Percentiles rank a stretch among this genome's conserved stretches.
Conservation (phyloP, 495 filamentous ascomycete species). For the Xanthoparmelia taractica region DNA sequence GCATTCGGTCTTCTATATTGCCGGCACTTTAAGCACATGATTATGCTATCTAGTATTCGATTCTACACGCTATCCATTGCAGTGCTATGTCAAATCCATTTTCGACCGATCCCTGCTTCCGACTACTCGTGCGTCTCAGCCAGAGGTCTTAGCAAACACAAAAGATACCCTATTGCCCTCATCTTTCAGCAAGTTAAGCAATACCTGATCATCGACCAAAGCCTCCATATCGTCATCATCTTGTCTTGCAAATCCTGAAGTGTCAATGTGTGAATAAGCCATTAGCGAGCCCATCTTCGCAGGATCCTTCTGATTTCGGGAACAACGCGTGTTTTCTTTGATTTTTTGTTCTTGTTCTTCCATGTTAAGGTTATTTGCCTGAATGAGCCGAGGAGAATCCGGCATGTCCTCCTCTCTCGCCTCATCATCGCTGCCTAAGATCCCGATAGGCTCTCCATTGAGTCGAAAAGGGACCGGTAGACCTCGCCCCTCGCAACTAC, state of each 20-base stretch:
- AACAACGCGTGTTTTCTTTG: slow-evolving; percentile 14
- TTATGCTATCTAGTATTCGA: not conserved
- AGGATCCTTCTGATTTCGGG: slow-evolving; percentile 28
- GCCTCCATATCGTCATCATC: slow-evolving; percentile 35
- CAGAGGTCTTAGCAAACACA: slow-evolving; percentile 56
- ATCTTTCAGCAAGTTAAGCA: slow-evolving; percentile 53
- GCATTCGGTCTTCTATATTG: not conserved
- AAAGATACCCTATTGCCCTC: slow-evolving; percentile 53
- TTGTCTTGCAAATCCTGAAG: slow-evolving; percentile 29
- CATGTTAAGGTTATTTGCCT: slow-evolving; percentile 55
- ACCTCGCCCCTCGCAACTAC: slow-evolving; percentile 56
- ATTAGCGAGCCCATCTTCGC: slow-evolving; percentile 54
- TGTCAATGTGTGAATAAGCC: slow-evolving; percentile 60
- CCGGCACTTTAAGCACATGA: not conserved
- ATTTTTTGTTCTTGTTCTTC: slow-evolving; percentile 51
- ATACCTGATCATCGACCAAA: slow-evolving; percentile 53
- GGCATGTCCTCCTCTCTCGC: slow-evolving; percentile 35
- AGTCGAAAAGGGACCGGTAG: slow-evolving; percentile 24
- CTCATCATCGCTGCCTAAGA: slow-evolving; percentile 31
- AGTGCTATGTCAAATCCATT: not conserved
- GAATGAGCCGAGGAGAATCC: slow-evolving; percentile 39
- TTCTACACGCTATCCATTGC: not conserved
- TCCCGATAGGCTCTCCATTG: slow-evolving; percentile 26
- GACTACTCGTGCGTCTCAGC: not conserved
- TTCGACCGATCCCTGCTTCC: not conserved